Evolutionary conservation across 352 stramenopile species (phyloP).

Genomic region (Phytophthora vignae): DNA sequence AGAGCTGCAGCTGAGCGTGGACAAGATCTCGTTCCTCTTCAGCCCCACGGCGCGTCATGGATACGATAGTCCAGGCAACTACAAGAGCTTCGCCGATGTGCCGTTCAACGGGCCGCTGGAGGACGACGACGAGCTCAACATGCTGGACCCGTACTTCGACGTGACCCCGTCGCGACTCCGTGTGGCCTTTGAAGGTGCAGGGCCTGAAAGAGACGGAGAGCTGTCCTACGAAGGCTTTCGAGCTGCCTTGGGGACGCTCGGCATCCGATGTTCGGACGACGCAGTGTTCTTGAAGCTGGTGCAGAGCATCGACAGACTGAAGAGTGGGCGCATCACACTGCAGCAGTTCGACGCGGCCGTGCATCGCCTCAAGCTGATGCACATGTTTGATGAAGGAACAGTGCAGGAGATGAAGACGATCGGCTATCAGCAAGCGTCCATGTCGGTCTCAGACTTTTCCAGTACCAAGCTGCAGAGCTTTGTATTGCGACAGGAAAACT

Average conservation of each 20-base stretch:
- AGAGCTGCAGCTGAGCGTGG: slow-evolving; percentile 76
- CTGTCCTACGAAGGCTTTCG: slow-evolving; percentile 70
- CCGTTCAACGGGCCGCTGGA: slow-evolving; percentile 43
- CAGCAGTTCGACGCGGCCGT: slow-evolving; percentile 83
- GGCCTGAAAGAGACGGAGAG: slow-evolving; percentile 54
- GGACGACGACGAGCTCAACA: slow-evolving; percentile 78
- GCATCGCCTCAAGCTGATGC: slow-evolving; percentile 88
- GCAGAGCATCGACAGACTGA: slow-evolving; percentile 66
- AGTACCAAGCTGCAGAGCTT: slow-evolving; percentile 78
- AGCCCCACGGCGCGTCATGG: slow-evolving; percentile 56
- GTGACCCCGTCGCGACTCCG: slow-evolving; percentile 77
- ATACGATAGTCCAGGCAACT: slow-evolving; percentile 31
- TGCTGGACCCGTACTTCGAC: slow-evolving; percentile 90
- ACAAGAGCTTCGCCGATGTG: slow-evolving; percentile 61
- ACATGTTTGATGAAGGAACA: slow-evolving; percentile 82
- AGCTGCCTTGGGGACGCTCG: slow-evolving; percentile 65
- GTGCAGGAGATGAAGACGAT: slow-evolving; percentile 62
- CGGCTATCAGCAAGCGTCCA: slow-evolving; percentile 59
- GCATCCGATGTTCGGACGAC: slow-evolving; percentile 78
- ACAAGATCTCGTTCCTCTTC: slow-evolving; percentile 87
- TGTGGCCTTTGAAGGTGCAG: slow-evolving; percentile 74
- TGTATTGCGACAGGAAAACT: slow-evolving; percentile 49
- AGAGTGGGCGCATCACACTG: slow-evolving; percentile 58
- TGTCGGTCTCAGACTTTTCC: slow-evolving; percentile 87
- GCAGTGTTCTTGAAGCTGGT: slow-evolving; percentile 78